Conservation (phyloP, 495 filamentous ascomycete species). For the Aspergillus avenaceus region DNA sequence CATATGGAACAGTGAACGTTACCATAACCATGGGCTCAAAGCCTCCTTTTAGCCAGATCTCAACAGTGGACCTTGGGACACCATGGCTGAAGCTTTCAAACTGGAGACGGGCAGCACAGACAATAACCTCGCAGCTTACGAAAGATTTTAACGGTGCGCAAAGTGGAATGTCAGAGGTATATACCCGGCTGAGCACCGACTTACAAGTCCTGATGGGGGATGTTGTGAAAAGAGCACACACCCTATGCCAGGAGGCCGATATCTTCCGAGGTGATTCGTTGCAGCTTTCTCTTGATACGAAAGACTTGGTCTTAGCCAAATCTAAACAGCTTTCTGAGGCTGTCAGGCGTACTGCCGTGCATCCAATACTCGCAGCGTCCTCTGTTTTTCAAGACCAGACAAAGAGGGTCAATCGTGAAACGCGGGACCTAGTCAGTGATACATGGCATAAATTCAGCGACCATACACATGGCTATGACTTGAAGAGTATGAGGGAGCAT, state of each 20-base stretch:
- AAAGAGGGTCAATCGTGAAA: constrained; percentile 26
- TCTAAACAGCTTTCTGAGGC: constrained; percentile 36
- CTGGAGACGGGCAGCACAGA: constrained; percentile 49
- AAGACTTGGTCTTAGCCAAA: constrained; percentile 26
- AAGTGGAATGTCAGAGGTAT: constrained; percentile 36
- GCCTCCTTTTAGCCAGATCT: constrained; percentile 48
- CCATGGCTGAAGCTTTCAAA: constrained; percentile 56
- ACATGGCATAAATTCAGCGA: constrained; percentile 28
- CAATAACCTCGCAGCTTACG: constrained; percentile 37
- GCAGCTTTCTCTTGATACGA: constrained; percentile 13
- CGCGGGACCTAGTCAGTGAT: constrained; percentile 24
- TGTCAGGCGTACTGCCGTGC: constrained; percentile 31
- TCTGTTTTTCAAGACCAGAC: constrained; percentile 28
- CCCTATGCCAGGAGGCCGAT: constrained; percentile 30
- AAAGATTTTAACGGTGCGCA: constrained; percentile 42
- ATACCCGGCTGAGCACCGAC: constrained; percentile 45
- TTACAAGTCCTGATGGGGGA: constrained; percentile 47
- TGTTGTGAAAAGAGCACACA: constrained; percentile 39
- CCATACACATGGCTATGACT: constrained; percentile 23
- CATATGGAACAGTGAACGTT: constrained; percentile 55
- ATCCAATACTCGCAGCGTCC: constrained; percentile 30
- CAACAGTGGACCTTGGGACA: constrained; percentile 56
- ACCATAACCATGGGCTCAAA: constrained; percentile 50
- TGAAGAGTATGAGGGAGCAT: constrained; percentile 26
- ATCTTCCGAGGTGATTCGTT: constrained; percentile 22